Evolutionary conservation across 2,329 filamentous ascomycete genomes (phyloP).

Genomic region (Pyricularia grisea): DNA sequence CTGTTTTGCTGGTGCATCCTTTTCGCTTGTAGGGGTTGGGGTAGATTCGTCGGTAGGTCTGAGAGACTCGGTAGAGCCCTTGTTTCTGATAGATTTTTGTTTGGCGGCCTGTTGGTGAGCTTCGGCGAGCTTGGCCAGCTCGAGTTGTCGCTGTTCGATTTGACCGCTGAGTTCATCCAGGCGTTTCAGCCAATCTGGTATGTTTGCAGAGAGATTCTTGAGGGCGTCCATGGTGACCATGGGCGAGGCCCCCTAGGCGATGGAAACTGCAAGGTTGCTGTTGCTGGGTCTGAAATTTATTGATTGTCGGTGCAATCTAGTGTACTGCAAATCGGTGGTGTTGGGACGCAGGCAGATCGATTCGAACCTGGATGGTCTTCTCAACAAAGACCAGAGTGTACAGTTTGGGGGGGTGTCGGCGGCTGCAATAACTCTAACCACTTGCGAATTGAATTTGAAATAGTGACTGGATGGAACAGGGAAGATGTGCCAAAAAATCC

Average conservation of each 20-base stretch:
- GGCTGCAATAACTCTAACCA: neutral
- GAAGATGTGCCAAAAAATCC: neutral
- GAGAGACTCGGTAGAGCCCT: slow-evolving; percentile 2
- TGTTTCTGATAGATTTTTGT: neutral
- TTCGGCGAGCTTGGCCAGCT: slow-evolving; percentile 35
- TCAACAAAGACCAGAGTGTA: neutral
- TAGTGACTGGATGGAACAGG: neutral
- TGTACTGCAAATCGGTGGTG: neutral
- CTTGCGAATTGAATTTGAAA: neutral
- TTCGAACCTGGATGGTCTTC: neutral
- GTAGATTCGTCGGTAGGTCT: neutral
- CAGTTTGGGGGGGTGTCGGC: neutral
- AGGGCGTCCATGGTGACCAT: slow-evolving; percentile 42
- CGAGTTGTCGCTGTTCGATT: slow-evolving; percentile 51
- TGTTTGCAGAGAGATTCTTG: slow-evolving; percentile 41
- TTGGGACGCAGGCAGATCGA: neutral
- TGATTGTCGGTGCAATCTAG: neutral
- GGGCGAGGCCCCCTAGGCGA: neutral
- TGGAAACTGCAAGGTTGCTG: neutral
- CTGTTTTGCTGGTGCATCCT: neutral
- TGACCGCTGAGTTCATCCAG: slow-evolving; percentile 52
- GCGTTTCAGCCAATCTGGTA: slow-evolving; percentile 50
- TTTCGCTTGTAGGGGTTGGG: neutral
- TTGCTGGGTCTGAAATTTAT: neutral
- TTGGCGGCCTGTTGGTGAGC: slow-evolving; percentile 8